Conservation (phyloP, 345 rosid genomes). For the Reutealis trisperma region DNA sequence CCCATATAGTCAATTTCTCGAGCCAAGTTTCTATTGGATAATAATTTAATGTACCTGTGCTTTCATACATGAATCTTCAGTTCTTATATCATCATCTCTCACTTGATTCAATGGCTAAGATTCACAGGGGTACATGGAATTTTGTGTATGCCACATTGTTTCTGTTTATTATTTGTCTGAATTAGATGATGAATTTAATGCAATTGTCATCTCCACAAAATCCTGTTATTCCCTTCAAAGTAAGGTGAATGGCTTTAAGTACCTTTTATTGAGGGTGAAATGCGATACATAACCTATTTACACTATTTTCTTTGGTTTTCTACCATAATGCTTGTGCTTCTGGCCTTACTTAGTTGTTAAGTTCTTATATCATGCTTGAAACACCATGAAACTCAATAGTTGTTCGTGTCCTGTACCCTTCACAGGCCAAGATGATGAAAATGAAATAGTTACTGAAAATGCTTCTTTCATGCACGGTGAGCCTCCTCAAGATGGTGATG, state of each 20-base stretch:
- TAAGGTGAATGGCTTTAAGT: not conserved
- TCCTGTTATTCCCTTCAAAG: not conserved
- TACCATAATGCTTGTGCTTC: not conserved
- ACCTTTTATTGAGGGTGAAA: not conserved
- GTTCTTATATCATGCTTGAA: not conserved
- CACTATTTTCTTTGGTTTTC: not conserved
- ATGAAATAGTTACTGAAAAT: constrained; percentile 58
- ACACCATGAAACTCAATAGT: not conserved
- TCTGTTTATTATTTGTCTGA: not conserved
- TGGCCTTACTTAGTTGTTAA: not conserved
- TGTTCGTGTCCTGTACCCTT: constrained; percentile 1
- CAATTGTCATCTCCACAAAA: not conserved
- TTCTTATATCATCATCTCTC: no score
- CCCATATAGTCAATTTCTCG: not conserved
- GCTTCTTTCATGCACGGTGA: constrained; percentile 59
- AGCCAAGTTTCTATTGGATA: not conserved
- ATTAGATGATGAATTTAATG: not conserved
- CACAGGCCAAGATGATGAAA: constrained; percentile 48
- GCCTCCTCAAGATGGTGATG: constrained; percentile 55
- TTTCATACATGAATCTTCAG: not conserved
- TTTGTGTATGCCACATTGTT: no score
- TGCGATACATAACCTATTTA: not conserved
- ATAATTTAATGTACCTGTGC: no score
- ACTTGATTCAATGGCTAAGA: not conserved
- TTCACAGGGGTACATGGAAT: not conserved